These are phyloP conservation scores for Auxenochlorella protothecoides DNA, from an alignment of 139 green algal genomes.

Conservation along the genomic window DNA sequence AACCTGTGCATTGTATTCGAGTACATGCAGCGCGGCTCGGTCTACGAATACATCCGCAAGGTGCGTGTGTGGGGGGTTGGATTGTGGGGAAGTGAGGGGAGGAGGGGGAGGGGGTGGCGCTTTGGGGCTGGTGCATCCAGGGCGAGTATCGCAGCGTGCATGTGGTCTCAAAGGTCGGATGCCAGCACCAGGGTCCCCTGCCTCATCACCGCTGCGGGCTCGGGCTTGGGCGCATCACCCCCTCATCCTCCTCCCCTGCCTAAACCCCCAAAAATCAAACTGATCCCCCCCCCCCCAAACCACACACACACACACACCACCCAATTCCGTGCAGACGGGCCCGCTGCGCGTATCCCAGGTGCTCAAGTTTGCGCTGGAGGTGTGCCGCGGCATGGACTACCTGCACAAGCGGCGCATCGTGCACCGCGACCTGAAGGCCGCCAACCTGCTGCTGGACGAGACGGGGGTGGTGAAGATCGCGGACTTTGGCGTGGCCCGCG, in stretches of 20 bases:
- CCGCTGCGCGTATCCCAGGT: conserved; percentile 50
- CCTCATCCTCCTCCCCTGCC: no score
- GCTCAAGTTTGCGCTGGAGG: conserved; percentile 75
- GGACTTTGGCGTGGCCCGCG: conserved; percentile 93
- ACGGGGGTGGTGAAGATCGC: conserved; percentile 84
- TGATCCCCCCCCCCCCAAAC: no score
- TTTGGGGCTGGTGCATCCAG: no score
- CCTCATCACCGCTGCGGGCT: no score
- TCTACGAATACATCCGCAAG: conserved; percentile 89
- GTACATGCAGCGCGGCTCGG: conserved; percentile 89
- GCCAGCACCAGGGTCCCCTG: no score
- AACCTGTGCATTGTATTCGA: conserved; percentile 99
- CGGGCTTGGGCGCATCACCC: no score
- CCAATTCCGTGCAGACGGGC: conserved; percentile 23
- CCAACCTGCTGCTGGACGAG: conserved; percentile 97
- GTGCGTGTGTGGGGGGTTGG: conserved; percentile 6
- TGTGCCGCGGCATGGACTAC: conserved; percentile 97
- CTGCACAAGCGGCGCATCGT: conserved; percentile 97
- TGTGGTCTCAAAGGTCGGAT: no score
- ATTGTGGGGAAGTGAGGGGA: no score
- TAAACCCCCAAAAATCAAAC: no score
- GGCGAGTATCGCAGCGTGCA: no score
- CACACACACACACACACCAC: no score
- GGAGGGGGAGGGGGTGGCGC: no score
- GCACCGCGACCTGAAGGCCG: conserved; percentile 74